Conservation (phyloP, 2,329 filamentous ascomycete species). For the Juglanconis juglandina region DNA sequence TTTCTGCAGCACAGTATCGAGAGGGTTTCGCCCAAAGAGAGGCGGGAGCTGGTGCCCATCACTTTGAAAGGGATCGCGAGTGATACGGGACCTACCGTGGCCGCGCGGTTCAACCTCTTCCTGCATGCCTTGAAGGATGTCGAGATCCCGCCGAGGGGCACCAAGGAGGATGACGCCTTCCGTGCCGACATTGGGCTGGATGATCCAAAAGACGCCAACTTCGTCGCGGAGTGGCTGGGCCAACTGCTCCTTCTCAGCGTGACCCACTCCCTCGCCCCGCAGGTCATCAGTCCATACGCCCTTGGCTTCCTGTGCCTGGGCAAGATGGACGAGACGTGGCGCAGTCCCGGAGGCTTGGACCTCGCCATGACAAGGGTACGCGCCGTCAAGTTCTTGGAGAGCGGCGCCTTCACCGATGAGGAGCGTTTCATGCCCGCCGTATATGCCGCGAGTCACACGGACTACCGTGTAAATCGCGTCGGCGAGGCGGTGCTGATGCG, state of each 20-base stretch:
- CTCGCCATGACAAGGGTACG: conserved; percentile 68
- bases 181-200: conserved; percentile 64
- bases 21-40: conserved; percentile 53
- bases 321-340: conserved; percentile 53
- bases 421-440: conserved; percentile 83
- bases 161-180: conserved; percentile 70
- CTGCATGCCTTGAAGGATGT: conserved; percentile 71
- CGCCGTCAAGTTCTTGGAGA: conserved; percentile 70
- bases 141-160: conserved; percentile 71
- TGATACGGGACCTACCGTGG: conserved; percentile 40
- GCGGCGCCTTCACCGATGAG: conserved; percentile 77
- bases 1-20: conserved; percentile 80
- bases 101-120: conserved; percentile 77
- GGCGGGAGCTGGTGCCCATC: conserved; percentile 69
- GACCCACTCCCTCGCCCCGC: conserved; percentile 20
- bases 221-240: conserved; percentile 71
- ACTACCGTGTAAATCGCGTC: conserved; percentile 76
- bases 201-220: conserved; percentile 65
- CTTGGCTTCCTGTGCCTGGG: conserved; percentile 66
- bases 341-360: conserved; percentile 64
- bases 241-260: conserved; percentile 62
- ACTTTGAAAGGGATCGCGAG: conserved; percentile 64
- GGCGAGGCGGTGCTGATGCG: conserved; percentile 88
- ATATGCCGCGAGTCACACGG: conserved; percentile 77
- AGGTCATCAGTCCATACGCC: not conserved